Percentiles rank a stretch among this genome's conserved stretches.
phyloP scores from a whole-genome alignment of 1,284 basidiomycete genomes.

The Moesziomyces sp. region DNA sequence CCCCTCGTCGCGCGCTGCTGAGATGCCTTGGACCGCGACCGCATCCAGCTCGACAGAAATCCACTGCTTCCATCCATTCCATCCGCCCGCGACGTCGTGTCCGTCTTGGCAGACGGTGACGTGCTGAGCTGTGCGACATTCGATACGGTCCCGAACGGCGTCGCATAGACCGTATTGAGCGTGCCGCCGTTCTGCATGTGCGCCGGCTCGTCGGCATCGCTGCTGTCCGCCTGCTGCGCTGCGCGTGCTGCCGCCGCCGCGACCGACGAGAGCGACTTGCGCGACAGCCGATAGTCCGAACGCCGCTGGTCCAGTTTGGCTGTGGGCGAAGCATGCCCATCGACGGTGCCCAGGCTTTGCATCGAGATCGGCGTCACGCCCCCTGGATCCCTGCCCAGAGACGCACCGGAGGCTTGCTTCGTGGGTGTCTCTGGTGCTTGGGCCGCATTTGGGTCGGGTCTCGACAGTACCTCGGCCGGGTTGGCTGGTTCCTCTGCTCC shows the following conservation, averaged over 20 bases:
- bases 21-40: conserved; percentile 12
- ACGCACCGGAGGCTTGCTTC: not conserved
- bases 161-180: conserved; percentile 30
- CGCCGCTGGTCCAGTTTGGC: not conserved
- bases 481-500: conserved; percentile 30
- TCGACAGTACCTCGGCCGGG: conserved; percentile 29
- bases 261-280: conserved; percentile 25
- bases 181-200: conserved; percentile 16
- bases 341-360: not conserved
- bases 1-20: not conserved
- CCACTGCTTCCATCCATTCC: conserved; percentile 3
- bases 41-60: conserved; percentile 24
- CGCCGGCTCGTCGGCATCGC: conserved; percentile 10
- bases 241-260: conserved; percentile 7
- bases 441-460: conserved; percentile 32
- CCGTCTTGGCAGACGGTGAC: conserved; percentile 14
- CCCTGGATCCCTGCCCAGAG: not conserved
- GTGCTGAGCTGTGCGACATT: conserved; percentile 3
- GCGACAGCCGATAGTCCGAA: conserved; percentile 15
- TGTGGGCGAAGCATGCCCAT: conserved; percentile 6
- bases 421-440: not conserved
- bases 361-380: conserved; percentile 4
- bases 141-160: conserved; percentile 28
- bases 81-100: conserved; percentile 2
- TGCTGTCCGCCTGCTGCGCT: not conserved